Evolutionary conservation across 352 stramenopile genomes (phyloP), one percentile per base, ranked within the genome.

Genomic region (Pseudoperonospora humuli): DNA sequence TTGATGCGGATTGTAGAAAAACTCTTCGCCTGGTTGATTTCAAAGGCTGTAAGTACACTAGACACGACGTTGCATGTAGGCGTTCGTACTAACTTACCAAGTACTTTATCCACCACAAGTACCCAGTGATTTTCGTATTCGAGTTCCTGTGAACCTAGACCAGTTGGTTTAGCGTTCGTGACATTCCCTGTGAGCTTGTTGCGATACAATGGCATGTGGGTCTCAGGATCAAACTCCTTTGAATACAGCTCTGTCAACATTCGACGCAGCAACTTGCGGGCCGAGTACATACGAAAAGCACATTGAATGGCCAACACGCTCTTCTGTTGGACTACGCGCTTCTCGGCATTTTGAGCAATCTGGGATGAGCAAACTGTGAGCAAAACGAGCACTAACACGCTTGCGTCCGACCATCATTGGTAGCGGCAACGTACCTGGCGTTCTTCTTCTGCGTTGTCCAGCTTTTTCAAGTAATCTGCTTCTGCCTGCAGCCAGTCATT

Each of bases 41-140:
- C 18, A 50, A 39, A 41, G 34, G 39, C 35, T 45, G 39, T 56
- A 39, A 46, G 26, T 38, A 34, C 28, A n/a, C n/a, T n/a, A 34
- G 18, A 19, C n/a, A 19, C 17, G 7, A 7, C 0, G n/a, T n/a
- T n/a, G n/a, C n/a, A 34, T 19, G 13, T 2, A 34, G 3, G 28
- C 28, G n/a, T n/a, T 9, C 17, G 27, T 14, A 39, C 8, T 7
- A 49, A 47, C 49, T 41, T 39, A 73, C 72, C 71, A 11, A 76
- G 64, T 9, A 61, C 39, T 5, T 57, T 38, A 32, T 86, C 73
- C 13, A 51, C 31, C 13, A 87, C 64, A 20, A 83, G 36, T 14
- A 83, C 57, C 75, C 78, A 90, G 32, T 67, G 57, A 19, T 85
- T 67, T 2, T 67, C 39, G n/a, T n/a, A n/a, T n/a, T n/a, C n/a